Evolutionary conservation across 768 basidiomycete species (phyloP).

Genomic region (Lactarius tabidus): DNA sequence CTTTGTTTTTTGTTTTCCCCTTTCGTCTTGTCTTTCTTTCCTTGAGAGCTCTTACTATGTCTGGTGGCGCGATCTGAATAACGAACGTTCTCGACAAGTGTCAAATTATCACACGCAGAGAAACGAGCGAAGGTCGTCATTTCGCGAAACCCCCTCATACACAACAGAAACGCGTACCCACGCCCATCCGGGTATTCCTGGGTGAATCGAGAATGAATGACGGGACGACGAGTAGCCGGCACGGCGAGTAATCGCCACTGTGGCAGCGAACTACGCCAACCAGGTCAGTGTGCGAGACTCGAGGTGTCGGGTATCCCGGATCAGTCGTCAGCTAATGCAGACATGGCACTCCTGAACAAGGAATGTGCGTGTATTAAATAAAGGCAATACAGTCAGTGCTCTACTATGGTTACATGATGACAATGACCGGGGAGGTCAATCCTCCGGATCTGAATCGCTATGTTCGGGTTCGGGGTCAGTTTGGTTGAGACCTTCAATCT

Average conservation of each 20-base stretch:
- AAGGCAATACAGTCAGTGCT: constrained; percentile 9
- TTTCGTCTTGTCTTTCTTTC: background rate
- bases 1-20: background rate
- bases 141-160: background rate
- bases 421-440: constrained; percentile 21
- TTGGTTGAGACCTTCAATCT: constrained; percentile 34
- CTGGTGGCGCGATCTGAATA: background rate
- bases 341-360: constrained; percentile 5
- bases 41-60: background rate
- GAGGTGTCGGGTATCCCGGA: constrained; percentile 9
- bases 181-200: background rate
- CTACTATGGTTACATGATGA: constrained; percentile 5
- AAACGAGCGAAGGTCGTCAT: background rate
- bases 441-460: constrained; percentile 36
- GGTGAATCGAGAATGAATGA: background rate
- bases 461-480: constrained; percentile 31
- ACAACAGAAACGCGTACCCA: background rate
- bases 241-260: background rate
- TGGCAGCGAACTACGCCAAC: background rate
- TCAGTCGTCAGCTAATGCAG: constrained; percentile 9
- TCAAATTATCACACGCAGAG: background rate
- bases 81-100: constrained; percentile 1
- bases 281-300: background rate
- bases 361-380: constrained; percentile 13
- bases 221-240: background rate